Evolutionary conservation across 164 flowering plant genomes (phyloP).

Genomic region (Magnolia sinica): DNA sequence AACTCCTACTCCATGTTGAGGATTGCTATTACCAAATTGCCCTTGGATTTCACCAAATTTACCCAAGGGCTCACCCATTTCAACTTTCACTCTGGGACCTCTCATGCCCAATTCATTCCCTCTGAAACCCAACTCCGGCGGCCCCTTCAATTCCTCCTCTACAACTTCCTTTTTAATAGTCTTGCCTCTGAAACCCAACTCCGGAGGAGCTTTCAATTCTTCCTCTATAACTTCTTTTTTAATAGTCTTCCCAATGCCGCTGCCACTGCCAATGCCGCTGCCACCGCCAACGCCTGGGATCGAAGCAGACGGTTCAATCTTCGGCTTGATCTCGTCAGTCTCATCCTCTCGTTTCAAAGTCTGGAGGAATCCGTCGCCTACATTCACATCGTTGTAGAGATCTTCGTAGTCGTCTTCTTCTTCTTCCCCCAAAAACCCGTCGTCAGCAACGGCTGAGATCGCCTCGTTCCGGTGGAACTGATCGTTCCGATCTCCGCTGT

Average conservation of each 20-base stretch:
- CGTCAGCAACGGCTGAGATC: slow-evolving; percentile 77
- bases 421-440: slow-evolving; percentile 54
- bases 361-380: slow-evolving; percentile 76
- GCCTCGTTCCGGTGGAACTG: slow-evolving; percentile 74
- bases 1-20: slow-evolving; percentile 13
- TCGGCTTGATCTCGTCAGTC: not conserved
- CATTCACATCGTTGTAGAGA: slow-evolving; percentile 86
- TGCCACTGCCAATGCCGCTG: slow-evolving; percentile 13
- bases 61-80: slow-evolving; percentile 38
- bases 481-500: slow-evolving; percentile 41
- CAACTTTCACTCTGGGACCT: slow-evolving; percentile 55
- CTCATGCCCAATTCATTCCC: slow-evolving; percentile 30
- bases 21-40: slow-evolving; percentile 10
- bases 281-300: slow-evolving; percentile 24
- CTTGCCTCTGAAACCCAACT: slow-evolving; percentile 34
- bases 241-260: slow-evolving; percentile 23
- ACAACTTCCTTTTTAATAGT: slow-evolving; percentile 17
- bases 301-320: slow-evolving; percentile 11
- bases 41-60: slow-evolving; percentile 29
- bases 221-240: slow-evolving; percentile 16
- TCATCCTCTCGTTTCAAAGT: slow-evolving; percentile 51
- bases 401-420: slow-evolving; percentile 83
- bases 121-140: slow-evolving; percentile 40
- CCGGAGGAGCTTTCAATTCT: slow-evolving; percentile 26
- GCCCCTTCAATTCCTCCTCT: slow-evolving; percentile 16